Base-by-base conservation (phyloP, 2,329 filamentous ascomycete species). In the Canariomyces notabilis region DNA sequence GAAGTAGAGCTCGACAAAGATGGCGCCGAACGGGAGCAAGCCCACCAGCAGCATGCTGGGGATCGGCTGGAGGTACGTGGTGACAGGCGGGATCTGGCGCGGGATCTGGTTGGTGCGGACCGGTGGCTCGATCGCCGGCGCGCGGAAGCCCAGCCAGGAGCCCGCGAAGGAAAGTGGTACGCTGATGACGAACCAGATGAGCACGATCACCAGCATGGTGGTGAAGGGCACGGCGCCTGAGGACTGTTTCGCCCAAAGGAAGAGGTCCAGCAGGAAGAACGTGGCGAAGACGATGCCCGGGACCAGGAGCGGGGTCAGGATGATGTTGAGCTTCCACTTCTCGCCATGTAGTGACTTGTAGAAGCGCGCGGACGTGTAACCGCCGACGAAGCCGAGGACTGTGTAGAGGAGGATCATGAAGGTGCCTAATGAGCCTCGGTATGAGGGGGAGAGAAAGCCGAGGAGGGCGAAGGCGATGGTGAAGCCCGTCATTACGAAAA, bases 1-100 rank as follows among this genome's bases (percentile, higher is more conserved):
- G 69, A 97, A 97, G 76, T 95, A 97, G 2, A 98, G 82, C 71
- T 98, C 93, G 37, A 97, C 90, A 57, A 97, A 96, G 63, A 98
- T 97, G 52, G 93, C 91, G 37, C 87, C 89, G 60, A 98, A 98
- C 0, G 93, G 93, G 20, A 97, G 76, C 41, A 97, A 83, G 42
- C 93, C 93, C 19, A 94, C 91, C 18, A 97, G 77, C 14, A 96
- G 77, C 79, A 95, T 91, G 54, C 87, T 94, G 1, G 93, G 93
- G 6, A 96, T 70, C 0, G 88, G 87, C 51, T 85, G 84, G 39
- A 97, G 82, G 60, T 95, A 96, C 7, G 85, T 88, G 2, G 79
- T 82, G 37, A 82, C 79, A 0, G 87, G 89, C 9, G 93, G 93
- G 41, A 98, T 94, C 69, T 98, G 93, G 50, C 93, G 86, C 1